phyloP scores from a whole-genome alignment of 805 yeast genomes.

The Brettanomyces custersianus region DNA sequence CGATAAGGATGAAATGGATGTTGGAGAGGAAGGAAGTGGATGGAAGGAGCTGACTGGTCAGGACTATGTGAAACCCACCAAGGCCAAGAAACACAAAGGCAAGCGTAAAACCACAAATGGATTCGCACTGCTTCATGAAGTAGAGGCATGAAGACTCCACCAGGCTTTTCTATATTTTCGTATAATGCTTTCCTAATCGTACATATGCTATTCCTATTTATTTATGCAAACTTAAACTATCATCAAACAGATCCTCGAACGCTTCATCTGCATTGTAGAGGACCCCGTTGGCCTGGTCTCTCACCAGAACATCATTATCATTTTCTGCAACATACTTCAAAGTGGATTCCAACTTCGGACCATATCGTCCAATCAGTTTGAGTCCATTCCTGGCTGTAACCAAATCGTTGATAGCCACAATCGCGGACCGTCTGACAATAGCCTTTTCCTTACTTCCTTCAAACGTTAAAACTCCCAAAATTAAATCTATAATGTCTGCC shows the following conservation, averaged over 20 bases:
- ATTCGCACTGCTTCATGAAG: conserved; percentile 20
- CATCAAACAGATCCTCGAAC: conserved; percentile 9
- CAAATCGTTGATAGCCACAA: conserved; percentile 58
- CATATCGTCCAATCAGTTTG: conserved; percentile 42
- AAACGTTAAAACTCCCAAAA: conserved; percentile 62
- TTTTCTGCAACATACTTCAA: conserved; percentile 37
- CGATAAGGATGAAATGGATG: conserved; percentile 5
- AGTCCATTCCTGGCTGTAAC: conserved; percentile 33
- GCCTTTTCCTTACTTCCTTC: conserved; percentile 38
- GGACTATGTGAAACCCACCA: background rate
- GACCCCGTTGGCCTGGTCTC: conserved; percentile 45
- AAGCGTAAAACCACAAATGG: conserved; percentile 13
- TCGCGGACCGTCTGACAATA: conserved; percentile 65
- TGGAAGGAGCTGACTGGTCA: conserved; percentile 2
- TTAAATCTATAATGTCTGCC: conserved; percentile 60
- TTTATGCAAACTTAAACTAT: background rate
- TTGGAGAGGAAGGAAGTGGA: conserved; percentile 1
- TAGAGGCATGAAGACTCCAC: conserved; percentile 12
- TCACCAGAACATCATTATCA: conserved; percentile 48
- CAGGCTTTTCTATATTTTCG: too few relatives aligned
- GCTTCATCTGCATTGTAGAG: conserved; percentile 22
- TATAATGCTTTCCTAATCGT: too few relatives aligned
- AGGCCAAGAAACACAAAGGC: background rate
- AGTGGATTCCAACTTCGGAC: conserved; percentile 30
- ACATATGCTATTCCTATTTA: background rate